Base-by-base conservation (phyloP, 2,329 filamentous ascomycete genomes). In the Aspergillus intermedius region DNA sequence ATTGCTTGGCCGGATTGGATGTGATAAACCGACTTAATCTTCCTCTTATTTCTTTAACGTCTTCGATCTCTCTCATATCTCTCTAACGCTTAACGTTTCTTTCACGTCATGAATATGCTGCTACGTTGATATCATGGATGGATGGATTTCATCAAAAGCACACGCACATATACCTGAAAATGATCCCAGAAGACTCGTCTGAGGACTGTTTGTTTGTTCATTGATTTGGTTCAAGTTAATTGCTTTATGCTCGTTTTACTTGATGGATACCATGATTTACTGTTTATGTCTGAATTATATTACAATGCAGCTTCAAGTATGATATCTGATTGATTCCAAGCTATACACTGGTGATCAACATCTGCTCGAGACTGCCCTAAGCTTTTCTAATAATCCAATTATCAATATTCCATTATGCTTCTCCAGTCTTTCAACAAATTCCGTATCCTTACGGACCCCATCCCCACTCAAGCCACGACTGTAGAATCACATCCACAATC, bases 1-100 rank as follows among this genome's bases (percentile, higher is more conserved):
- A 66, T 74, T 93, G 56, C 76, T 93, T 46, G 86, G 87, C 41
- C 77, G 88, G 46, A 93, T 93, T 61, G 88, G 88, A 44, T 93
- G 88, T 66, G 86, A 90, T 68, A 89, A 89, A 75, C 85, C 67
- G 22, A 68, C 65, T 37, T 21, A 13, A 21, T 21, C 19, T 17
- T 17, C 8, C 15, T 40, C 43, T 37, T 34, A 8, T 34, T 25
- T 42, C 22, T 44, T 49, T 45, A 13, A 25, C 28, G 42, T 47
- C 17, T 13, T 41, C 23, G 41, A 45, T 44, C 43, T 37, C 50
- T 45, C 42, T 13, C 42, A 32, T 32, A 22, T 49, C 17, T 19
- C 17, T 22, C 42, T 48, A 44, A 30, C 21, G 45, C 37, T 48
- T 22, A 44, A 15, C 40, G 28, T 45, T 42, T 30, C 25, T 30